Evolutionary conservation across 2,329 filamentous ascomycete species (phyloP), one percentile per base, ranked within the genome.

Genomic region (Neonectria magnoliae): DNA sequence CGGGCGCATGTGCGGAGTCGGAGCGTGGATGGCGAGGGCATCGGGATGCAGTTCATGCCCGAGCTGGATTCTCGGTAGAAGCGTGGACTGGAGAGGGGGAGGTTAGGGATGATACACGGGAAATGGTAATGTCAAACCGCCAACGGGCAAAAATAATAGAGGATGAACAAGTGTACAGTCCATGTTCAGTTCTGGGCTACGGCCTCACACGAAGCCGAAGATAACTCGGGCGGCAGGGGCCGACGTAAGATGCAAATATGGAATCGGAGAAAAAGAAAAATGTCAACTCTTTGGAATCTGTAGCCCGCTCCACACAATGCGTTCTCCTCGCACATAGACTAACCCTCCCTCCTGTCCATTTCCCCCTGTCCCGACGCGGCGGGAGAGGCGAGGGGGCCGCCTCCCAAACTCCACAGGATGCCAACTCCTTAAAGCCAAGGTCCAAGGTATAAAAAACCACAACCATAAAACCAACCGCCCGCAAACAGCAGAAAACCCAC

Each of bases 1-100:
- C 86, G 95, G 77, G 84, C 87, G 72, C 96, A 99, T 82, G 96
- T 98, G 29, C 87, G 88, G 72, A 60, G 87, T 82, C 38, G 89
- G 85, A 73, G 86, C 79, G 75, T 79, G 4, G 76, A 77, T 70
- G 79, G 77, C 6, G 76, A 78, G 68, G 77, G 78, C 44, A 77
- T 76, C 51, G 84, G 86, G 1, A 87, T 88, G 85, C 85, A 81
- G 0, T 88, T 88, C 64, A 88, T 88, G 86, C 86, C 86, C 29
- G 78, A 81, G 13, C 72, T 88, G 71, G 71, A 76, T 38, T 51
- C 63, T 16, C 48, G 54, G n/a, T 66, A 52, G 33, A 38, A 16
- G 7, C 20, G 14, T 22, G 6, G 14, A 6, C 22, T 14, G 18
- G 7, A 31, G 6, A 36, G 36, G 14, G 11, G 16, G 14, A 6